phyloP scores from a whole-genome alignment of 305 asterid species.

The Withania somnifera region DNA sequence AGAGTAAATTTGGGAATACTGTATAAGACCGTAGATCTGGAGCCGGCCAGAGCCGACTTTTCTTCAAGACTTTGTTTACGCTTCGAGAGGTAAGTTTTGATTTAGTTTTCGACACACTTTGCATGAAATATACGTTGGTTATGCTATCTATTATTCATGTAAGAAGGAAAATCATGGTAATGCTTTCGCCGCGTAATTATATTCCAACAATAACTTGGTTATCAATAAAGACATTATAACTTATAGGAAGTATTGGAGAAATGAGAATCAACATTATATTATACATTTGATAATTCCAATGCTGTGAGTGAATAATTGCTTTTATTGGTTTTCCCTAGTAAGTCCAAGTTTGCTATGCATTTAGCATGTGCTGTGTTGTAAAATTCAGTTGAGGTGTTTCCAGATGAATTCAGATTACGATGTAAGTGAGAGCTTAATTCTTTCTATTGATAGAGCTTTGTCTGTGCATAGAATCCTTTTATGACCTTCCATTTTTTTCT shows the following conservation, averaged over 20 bases:
- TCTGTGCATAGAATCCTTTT: not conserved
- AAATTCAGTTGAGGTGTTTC: not conserved
- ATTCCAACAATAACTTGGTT: too few relatives aligned
- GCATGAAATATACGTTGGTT: too few relatives aligned
- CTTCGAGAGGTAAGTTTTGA: too few relatives aligned
- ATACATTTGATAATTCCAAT: not conserved
- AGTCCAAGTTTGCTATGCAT: not conserved
- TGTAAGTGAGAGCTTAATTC: not conserved
- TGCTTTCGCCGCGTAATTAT: too few relatives aligned
- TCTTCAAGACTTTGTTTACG: too few relatives aligned
- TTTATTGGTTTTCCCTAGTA: not conserved
- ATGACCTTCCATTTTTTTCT: not conserved
- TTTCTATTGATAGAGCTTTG: not conserved
- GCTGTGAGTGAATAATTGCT: not conserved
- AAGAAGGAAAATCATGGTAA: too few relatives aligned
- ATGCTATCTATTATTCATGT: too few relatives aligned
- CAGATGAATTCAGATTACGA: not conserved
- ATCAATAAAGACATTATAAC: not conserved
- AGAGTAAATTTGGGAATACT: too few relatives aligned
- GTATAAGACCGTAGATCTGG: too few relatives aligned
- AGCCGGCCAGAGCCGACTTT: too few relatives aligned
- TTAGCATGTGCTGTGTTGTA: not conserved
- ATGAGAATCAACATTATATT: not conserved
- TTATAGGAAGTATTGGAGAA: not conserved
- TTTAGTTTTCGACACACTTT: too few relatives aligned